Conservation (phyloP, 148 eudicot genomes). For the Rhododendron griersonianum region DNA sequence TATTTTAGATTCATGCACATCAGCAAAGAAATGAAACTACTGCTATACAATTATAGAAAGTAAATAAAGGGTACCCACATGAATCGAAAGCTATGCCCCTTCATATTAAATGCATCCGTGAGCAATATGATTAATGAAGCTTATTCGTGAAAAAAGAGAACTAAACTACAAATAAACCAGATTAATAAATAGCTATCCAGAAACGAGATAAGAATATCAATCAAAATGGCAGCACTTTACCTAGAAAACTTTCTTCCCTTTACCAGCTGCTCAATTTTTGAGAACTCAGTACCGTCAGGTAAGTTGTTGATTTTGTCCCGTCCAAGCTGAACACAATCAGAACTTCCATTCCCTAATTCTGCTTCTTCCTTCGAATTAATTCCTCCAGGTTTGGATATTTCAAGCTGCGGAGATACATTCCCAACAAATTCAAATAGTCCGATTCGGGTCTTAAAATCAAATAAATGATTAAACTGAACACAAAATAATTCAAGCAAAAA, state of each 20-base stretch:
- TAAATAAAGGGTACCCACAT: not conserved
- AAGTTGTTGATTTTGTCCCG: slow-evolving; percentile 18
- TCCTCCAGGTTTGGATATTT: slow-evolving; percentile 24
- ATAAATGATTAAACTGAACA: not conserved
- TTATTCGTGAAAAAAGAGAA: not conserved
- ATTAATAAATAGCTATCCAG: not conserved
- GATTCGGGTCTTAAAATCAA: not conserved
- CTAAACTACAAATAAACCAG: not conserved
- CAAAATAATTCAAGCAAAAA: not conserved
- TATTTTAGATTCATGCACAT: not conserved
- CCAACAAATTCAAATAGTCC: not conserved
- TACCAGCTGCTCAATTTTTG: slow-evolving; percentile 71
- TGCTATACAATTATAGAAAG: not conserved
- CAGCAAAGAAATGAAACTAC: not conserved
- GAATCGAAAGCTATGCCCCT: not conserved
- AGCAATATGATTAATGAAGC: slow-evolving; percentile 5
- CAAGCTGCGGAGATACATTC: slow-evolving; percentile 35
- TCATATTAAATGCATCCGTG: not conserved
- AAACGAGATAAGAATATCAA: slow-evolving; percentile 5
- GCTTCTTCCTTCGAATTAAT: slow-evolving; percentile 23
- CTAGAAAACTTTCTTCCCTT: slow-evolving; percentile 66
- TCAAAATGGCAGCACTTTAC: slow-evolving; percentile 29
- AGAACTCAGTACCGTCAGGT: slow-evolving; percentile 30
- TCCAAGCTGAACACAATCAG: slow-evolving; percentile 21
- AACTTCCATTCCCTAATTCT: slow-evolving; percentile 24